Percentiles rank a stretch among this genome's conserved stretches.
Conservation (phyloP, 768 basidiomycete genomes). For the Trichaptum fuscoviolaceum region DNA sequence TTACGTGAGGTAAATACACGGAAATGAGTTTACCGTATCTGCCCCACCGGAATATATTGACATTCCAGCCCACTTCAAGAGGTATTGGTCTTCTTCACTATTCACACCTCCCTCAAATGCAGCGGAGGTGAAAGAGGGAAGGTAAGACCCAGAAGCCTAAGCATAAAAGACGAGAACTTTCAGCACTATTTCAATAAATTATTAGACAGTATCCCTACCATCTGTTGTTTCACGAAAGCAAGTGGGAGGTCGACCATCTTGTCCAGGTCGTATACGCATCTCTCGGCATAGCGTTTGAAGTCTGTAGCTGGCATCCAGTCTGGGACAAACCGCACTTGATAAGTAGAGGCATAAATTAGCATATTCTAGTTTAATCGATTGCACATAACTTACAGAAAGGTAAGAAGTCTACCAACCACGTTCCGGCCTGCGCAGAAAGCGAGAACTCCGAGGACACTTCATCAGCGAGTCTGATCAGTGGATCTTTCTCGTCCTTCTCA, state of each 20-base stretch:
- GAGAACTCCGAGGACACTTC: conserved; percentile 7
- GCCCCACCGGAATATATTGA: conserved; percentile 26
- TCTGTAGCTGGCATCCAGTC: conserved; percentile 18
- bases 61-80: conserved; percentile 9
- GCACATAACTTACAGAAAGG: conserved; percentile 17
- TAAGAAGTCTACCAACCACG: conserved; percentile 9
- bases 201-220: conserved; percentile 10
- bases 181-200: conserved; percentile 15
- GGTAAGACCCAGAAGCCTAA: conserved; percentile 17
- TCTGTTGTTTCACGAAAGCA: background rate
- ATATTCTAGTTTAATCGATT: too few species aligned
- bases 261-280: background rate
- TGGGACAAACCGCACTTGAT: conserved; percentile 13
- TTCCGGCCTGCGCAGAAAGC: conserved; percentile 1
- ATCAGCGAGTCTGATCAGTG: conserved; percentile 7
- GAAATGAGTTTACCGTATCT: conserved; percentile 27
- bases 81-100: conserved; percentile 1
- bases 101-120: conserved; percentile 10
- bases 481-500: conserved; percentile 11
- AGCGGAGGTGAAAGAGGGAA: conserved; percentile 17
- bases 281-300: conserved; percentile 11
- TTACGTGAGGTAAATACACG: too few species aligned
- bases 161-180: conserved; percentile 9
- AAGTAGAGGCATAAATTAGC: background rate
- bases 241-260: background rate